These are phyloP conservation scores for Filosporella fistucella DNA, from an alignment of 495 filamentous ascomycete genomes.

Conservation along the genomic window DNA sequence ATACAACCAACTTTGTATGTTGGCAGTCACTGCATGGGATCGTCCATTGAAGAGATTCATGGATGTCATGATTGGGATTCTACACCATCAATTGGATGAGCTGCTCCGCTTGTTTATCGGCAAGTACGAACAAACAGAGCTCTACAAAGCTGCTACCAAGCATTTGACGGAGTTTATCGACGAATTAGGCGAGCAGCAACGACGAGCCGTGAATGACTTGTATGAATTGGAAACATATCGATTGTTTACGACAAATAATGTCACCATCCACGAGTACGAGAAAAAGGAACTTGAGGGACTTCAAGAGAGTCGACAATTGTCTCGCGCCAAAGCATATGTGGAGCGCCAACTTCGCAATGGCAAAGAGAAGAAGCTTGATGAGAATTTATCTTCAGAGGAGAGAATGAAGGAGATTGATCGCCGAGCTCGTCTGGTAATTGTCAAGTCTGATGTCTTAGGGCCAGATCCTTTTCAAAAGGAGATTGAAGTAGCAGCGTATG, in stretches of 20 bases:
- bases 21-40: conserved; percentile 12
- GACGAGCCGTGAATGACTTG: background rate
- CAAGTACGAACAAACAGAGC: conserved; percentile 8
- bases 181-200: conserved; percentile 4
- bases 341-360: background rate
- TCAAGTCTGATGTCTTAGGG: conserved; percentile 24
- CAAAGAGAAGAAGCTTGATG: conserved; percentile 12
- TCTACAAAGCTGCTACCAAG: conserved; percentile 5
- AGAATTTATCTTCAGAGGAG: conserved; percentile 6
- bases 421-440: conserved; percentile 10
- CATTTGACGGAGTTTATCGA: conserved; percentile 9
- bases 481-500: conserved; percentile 41
- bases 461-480: conserved; percentile 42
- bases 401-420: conserved; percentile 18
- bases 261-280: background rate
- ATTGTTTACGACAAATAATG: conserved; percentile 19
- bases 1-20: conserved; percentile 2
- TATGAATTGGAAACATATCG: conserved; percentile 12
- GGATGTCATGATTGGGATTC: conserved; percentile 5
- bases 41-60: conserved; percentile 11
- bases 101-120: conserved; percentile 3
- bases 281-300: conserved; percentile 4
- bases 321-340: background rate
- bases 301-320: background rate
- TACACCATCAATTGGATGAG: background rate